phyloP scores from a whole-genome alignment of 2,329 filamentous ascomycete genomes.

The Colletotrichum sp. region DNA sequence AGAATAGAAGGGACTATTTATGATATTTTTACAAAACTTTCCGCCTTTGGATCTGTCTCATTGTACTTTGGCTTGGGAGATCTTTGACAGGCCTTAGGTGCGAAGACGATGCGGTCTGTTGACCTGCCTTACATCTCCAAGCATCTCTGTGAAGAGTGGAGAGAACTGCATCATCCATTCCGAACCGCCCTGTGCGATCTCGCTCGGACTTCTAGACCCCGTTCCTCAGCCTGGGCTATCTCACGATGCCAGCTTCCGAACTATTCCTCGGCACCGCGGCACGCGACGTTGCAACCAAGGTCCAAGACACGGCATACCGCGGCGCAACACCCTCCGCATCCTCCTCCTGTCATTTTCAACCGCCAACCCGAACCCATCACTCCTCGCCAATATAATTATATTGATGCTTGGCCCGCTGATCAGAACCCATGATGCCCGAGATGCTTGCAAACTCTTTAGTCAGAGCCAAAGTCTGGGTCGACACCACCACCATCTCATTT shows the following conservation, averaged over 20 bases:
- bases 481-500: background rate
- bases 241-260: background rate
- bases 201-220: background rate
- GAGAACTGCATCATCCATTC: background rate
- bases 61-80: background rate
- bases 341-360: background rate
- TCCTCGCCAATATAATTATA: background rate
- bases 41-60: background rate
- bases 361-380: background rate
- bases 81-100: background rate
- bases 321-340: background rate
- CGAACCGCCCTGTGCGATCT: background rate
- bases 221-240: background rate
- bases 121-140: background rate
- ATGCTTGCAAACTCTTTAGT: background rate
- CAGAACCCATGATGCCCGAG: background rate
- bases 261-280: background rate
- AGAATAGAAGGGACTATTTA: slow-evolving; percentile 2
- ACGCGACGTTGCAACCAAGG: background rate
- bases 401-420: background rate
- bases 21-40: background rate
- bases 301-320: background rate
- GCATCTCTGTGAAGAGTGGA: background rate
- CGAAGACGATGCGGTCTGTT: background rate
- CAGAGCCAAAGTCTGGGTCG: background rate